Evolutionary conservation across 306 rosid genomes (phyloP).

Genomic region (Dryas drummondii): DNA sequence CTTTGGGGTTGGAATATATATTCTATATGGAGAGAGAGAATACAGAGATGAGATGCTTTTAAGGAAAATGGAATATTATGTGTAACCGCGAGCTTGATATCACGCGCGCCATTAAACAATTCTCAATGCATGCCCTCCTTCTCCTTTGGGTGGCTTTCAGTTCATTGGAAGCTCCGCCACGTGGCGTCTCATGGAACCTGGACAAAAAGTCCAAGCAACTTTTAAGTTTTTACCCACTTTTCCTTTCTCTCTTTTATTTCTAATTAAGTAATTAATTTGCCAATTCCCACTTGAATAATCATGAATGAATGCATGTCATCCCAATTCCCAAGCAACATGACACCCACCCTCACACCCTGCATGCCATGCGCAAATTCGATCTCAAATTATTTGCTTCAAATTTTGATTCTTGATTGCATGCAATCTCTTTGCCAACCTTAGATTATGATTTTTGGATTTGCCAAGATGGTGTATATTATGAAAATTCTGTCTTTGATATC

Average conservation of each 20-base stretch:
- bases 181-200: slow-evolving; percentile 43
- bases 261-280: neutral
- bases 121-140: neutral
- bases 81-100: slow-evolving; percentile 16
- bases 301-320: slow-evolving; percentile 6
- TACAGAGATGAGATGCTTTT: neutral
- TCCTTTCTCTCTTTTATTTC: neutral
- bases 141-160: slow-evolving; percentile 16
- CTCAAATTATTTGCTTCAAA: too few species aligned
- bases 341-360: too few species aligned
- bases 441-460: too few species aligned
- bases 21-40: too few species aligned
- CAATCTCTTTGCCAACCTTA: too few species aligned
- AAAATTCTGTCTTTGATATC: neutral
- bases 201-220: slow-evolving; percentile 49
- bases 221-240: slow-evolving; percentile 25
- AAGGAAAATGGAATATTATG: slow-evolving; percentile 50
- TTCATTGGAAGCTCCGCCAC: slow-evolving; percentile 29
- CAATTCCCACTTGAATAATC: slow-evolving; percentile 22
- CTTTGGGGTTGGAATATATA: too few species aligned
- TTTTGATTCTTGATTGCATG: too few species aligned
- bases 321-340: neutral
- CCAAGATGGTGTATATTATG: too few species aligned
- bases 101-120: slow-evolving; percentile 41
- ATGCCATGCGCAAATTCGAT: too few species aligned